Evolutionary conservation across 2,329 filamentous ascomycete genomes (phyloP), one percentile per base, ranked within the genome.

Genomic region (Penicillium sp.): DNA sequence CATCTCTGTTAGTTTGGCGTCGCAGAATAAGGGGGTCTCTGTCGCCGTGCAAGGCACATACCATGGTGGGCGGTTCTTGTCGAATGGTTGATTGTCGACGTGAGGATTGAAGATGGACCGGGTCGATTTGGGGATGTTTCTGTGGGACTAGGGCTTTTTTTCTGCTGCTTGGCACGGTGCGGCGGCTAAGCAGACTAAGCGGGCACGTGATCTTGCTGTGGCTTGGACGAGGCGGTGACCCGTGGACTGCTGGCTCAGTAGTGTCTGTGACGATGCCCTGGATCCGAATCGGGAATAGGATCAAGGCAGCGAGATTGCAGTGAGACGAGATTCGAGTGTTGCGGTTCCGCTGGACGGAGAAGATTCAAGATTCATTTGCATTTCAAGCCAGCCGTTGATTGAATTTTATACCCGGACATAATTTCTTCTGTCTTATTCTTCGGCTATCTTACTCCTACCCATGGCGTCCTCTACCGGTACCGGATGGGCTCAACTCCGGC

Each of bases 401-500:
- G 6, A 3, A 5, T 17, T 29, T 30, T 48, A 38, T 56, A 48
- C n/a, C 48, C 11, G 47, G 3, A 35, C 19, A 46, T 48, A 38
- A 49, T n/a, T 15, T 60, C 56, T 48, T 55, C n/a, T 48, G 48
- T 45, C 29, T 17, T 54, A 23, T 52, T 49, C 5, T 38, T 47
- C 30, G 55, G 11, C 49, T 52, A 15, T 1, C 35, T 41, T 49
- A 11, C 29, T 29, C 21, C 15, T 50, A 19, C 51, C 55, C 66
- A 88, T 88, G 85, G 80, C 84, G 66, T 74, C 83, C 68, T 78
- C 85, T 66, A 87, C 79, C n/a, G 78, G 81, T 66, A 84, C 86
- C 66, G 90, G 93, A 81, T 99, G 95, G 95, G 90, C 92, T 73
- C 93, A 97, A 81, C 85, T 98, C 69, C 91, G 95, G 71, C 93